A percentile compares a stretch with the other conserved stretches of the same genome.
These are phyloP conservation scores for Pelargonium cotyledonis DNA, from an alignment of 441 rosid species.

Conservation along the genomic window DNA sequence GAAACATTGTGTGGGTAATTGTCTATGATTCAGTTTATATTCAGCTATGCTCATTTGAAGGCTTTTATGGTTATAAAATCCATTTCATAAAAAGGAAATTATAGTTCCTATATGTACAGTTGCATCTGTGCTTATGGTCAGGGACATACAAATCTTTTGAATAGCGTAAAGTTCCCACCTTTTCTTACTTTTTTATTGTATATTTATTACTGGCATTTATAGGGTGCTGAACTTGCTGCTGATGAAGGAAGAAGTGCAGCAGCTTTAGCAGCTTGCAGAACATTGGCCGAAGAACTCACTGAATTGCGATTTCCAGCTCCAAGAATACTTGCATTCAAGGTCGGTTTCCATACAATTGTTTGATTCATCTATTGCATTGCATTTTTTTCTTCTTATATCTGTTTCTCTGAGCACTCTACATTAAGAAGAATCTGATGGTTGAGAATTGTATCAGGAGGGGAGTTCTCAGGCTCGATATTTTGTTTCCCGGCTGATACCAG, in stretches of 20 bases:
- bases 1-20: too few relatives aligned
- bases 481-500: slow-evolving; percentile 84
- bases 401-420: neutral
- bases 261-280: slow-evolving; percentile 88
- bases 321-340: slow-evolving; percentile 91
- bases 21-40: too few relatives aligned
- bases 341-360: slow-evolving; percentile 21
- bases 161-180: neutral
- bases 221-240: slow-evolving; percentile 91
- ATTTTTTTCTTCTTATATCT: neutral
- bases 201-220: slow-evolving; percentile 21
- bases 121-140: too few relatives aligned
- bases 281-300: slow-evolving; percentile 88
- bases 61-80: too few relatives aligned
- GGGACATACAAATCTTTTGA: too few relatives aligned
- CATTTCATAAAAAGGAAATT: too few relatives aligned
- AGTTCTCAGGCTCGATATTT: slow-evolving; percentile 94
- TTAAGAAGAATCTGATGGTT: slow-evolving; percentile 13
- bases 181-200: neutral
- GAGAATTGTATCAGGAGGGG: slow-evolving; percentile 57
- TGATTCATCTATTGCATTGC: neutral
- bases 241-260: slow-evolving; percentile 85
- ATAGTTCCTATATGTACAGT: too few relatives aligned
- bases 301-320: slow-evolving; percentile 95
- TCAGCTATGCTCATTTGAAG: too few relatives aligned